Percentiles rank a stretch among this genome's conserved stretches.
phyloP scores from a whole-genome alignment of 148 eudicot genomes.

The Chenopodium quinoa region DNA sequence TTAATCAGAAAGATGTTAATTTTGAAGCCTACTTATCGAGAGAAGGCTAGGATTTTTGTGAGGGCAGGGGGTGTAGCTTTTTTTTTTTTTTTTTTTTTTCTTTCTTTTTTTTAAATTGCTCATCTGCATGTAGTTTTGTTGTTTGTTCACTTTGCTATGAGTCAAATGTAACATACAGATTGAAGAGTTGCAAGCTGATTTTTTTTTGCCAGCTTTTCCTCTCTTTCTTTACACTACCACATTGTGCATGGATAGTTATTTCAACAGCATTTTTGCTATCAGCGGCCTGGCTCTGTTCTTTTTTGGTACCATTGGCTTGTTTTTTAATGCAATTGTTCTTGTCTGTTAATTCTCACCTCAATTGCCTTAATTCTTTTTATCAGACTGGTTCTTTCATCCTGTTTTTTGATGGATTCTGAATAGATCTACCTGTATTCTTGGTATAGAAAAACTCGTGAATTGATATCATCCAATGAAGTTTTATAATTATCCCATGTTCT shows the following conservation, averaged over 20 bases:
- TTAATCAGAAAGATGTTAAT: background rate
- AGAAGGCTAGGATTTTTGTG: constrained; percentile 1
- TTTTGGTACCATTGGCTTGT: no score
- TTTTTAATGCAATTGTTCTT: background rate
- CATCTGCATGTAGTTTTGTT: background rate
- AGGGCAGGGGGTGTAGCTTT: background rate
- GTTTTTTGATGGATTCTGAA: no score
- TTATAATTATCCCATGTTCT: no score
- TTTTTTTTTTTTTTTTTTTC: no score
- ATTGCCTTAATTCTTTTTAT: no score
- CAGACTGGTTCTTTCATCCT: no score
- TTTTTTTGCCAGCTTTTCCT: background rate
- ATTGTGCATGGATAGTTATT: background rate
- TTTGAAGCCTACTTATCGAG: background rate
- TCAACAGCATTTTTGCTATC: background rate
- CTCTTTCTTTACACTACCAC: background rate
- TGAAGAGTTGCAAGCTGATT: background rate
- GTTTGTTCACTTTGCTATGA: background rate
- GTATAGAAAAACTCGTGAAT: background rate
- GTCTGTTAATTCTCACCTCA: no score
- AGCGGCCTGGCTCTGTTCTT: background rate
- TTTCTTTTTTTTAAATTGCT: background rate
- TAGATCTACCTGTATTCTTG: background rate
- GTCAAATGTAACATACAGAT: background rate
- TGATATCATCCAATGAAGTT: background rate